Evolutionary conservation across 179 eudicot genomes (phyloP).

Genomic region (Spergularia azorica): DNA sequence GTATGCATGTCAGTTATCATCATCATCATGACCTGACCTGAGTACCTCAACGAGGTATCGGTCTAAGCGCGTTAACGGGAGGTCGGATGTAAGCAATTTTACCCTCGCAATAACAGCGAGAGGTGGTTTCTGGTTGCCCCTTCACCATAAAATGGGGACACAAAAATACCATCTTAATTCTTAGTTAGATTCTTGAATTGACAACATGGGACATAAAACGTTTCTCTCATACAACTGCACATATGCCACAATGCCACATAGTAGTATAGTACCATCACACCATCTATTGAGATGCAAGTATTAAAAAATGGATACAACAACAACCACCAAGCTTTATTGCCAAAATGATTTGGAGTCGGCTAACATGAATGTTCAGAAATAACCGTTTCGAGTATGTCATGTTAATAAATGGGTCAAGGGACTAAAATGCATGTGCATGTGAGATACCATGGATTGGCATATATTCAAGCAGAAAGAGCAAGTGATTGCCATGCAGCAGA

Average conservation of each 20-base stretch:
- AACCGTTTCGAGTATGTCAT: too few relatives aligned
- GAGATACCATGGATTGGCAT: not conserved
- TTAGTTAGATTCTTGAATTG: not conserved
- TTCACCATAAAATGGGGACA: too few relatives aligned
- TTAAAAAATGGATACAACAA: not conserved
- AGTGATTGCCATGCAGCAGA: not conserved
- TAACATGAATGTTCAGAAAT: too few relatives aligned
- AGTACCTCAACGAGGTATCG: too few relatives aligned
- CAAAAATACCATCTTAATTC: too few relatives aligned
- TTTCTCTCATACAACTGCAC: not conserved
- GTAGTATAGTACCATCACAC: too few relatives aligned
- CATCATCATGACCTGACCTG: too few relatives aligned
- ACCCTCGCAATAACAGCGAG: not conserved
- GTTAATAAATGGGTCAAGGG: not conserved
- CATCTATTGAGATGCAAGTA: not conserved
- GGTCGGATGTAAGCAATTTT: not conserved
- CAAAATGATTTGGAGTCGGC: too few relatives aligned
- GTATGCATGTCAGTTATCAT: too few relatives aligned
- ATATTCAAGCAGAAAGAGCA: not conserved
- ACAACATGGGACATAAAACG: not conserved
- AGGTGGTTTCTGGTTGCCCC: too few relatives aligned
- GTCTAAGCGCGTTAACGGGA: not conserved
- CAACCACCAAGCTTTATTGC: too few relatives aligned
- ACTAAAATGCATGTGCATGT: slow-evolving; percentile 2
- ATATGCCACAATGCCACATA: too few relatives aligned